These are phyloP conservation scores for Pseudopyrenochaeta lycopersici DNA, from an alignment of 2,329 filamentous ascomycete genomes.

Conservation along the genomic window DNA sequence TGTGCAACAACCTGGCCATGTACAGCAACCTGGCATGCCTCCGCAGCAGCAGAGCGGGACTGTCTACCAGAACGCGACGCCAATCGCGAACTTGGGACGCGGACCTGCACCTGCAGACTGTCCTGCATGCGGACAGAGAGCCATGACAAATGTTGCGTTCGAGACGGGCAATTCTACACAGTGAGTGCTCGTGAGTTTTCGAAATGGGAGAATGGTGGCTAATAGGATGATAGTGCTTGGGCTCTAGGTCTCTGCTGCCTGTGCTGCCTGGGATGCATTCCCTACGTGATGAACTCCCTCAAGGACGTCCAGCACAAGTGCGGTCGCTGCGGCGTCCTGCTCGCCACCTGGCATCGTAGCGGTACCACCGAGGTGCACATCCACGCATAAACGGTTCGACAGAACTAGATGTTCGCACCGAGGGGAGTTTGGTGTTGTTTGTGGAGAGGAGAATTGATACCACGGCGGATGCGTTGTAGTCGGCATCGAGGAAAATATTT, in stretches of 20 bases:
- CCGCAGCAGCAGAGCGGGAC: conserved; percentile 44
- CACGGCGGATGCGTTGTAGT: conserved; percentile 1
- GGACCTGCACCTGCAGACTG: conserved; percentile 58
- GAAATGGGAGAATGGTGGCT: conserved; percentile 4
- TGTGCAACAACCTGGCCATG: conserved; percentile 10
- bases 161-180: conserved; percentile 53
- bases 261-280: conserved; percentile 58
- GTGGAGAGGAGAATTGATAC: conserved; percentile 14
- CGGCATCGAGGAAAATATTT: not conserved
- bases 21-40: conserved; percentile 42
- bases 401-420: not conserved
- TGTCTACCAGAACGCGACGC: conserved; percentile 48
- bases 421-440: not conserved
- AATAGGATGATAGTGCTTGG: conserved; percentile 52
- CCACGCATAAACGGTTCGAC: conserved; percentile 34
- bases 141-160: conserved; percentile 47
- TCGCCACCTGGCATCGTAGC: conserved; percentile 61
- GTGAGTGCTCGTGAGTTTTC: conserved; percentile 34
- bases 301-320: conserved; percentile 62
- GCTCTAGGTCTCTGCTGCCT: conserved; percentile 55
- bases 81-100: conserved; percentile 42
- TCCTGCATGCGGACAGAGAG: conserved; percentile 55
- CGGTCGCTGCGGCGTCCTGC: conserved; percentile 54
- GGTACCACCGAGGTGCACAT: conserved; percentile 57
- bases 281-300: conserved; percentile 57